A percentile compares a stretch with the other conserved stretches of the same genome.
phyloP scores from a whole-genome alignment of 768 basidiomycete species.

The Mrakia frigida region DNA sequence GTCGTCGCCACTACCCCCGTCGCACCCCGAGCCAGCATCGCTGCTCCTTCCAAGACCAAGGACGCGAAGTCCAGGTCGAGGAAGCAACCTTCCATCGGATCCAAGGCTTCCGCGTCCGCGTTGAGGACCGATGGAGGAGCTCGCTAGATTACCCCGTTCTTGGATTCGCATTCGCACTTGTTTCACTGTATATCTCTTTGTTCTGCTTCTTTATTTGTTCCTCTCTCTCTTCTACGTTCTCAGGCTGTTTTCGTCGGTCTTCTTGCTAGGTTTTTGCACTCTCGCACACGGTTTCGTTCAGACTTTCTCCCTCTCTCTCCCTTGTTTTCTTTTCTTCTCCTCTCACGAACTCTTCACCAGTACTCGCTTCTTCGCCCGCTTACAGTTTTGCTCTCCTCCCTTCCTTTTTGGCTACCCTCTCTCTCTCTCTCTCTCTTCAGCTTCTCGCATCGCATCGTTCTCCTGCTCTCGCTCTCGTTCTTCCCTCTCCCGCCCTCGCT shows the following conservation, averaged over 20 bases:
- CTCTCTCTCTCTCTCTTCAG: background rate
- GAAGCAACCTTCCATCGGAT: no score
- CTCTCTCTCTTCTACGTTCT: no score
- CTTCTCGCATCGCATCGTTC: background rate
- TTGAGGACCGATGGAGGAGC: background rate
- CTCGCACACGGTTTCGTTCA: no score
- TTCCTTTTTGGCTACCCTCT: background rate
- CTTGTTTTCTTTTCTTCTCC: background rate
- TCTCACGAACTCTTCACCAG: background rate
- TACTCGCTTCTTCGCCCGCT: background rate
- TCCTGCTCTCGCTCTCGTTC: background rate
- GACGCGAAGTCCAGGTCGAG: no score
- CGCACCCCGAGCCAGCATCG: no score
- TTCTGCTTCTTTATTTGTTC: background rate
- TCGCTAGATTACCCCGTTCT: background rate
- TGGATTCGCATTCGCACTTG: background rate
- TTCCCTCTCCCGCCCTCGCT: background rate
- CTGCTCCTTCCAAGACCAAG: no score
- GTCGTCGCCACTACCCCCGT: no score
- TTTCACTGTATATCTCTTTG: background rate
- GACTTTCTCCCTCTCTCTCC: no score
- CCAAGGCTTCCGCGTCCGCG: no score
- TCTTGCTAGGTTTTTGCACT: no score
- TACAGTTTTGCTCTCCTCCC: background rate
- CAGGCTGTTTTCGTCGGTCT: no score